Base-by-base conservation (phyloP, 139 green algal species). In the Desmodesmus armatus region DNA sequence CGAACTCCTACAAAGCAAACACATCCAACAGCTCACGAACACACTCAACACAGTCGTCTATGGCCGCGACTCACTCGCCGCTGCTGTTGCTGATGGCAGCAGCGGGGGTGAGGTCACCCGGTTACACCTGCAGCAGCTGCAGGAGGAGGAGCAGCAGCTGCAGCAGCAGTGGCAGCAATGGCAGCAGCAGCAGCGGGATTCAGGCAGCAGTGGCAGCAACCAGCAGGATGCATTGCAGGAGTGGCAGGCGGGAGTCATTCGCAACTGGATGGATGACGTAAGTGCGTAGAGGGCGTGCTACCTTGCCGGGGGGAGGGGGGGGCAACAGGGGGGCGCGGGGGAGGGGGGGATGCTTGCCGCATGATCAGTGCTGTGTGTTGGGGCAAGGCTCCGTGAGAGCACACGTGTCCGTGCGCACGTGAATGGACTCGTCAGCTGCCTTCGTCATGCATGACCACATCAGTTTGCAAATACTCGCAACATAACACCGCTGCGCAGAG, bases 181-280 rank as follows among this genome's bases (percentile, higher is more conserved):
- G 76, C 47, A 65, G 76, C 53, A 82, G 76, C 76, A 27, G 55
- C 76, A 82, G 76, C 55, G n/a, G n/a, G n/a, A n/a, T n/a, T 49
- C 15, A 43, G 44, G 35, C 2, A 40, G 29, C 29, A 25, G 33
- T 33, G 44, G 35, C 66, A 74, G 66, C 66, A 49, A 35, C n/a
- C n/a, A 51, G 2, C 53, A 82, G 55, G 25, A 43, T 39, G 25
- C n/a, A n/a, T n/a, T n/a, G n/a, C n/a, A 69, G 60, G 60, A 9
- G 17, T 69, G 60, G 60, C 76, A 82, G 53, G 76, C 55, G 41
- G 76, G 58, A 9, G 76, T 82, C 37, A 82, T 82, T 2, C 33
- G 76, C 5, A 63, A 39, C 3, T 82, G 76, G 76, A 82, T 82
- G 76, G 76, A 53, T 72, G 76, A 82, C 15, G 76, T 82, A 44